Evolutionary conservation across 2,329 filamentous ascomycete genomes (phyloP), one percentile per base, ranked within the genome.

Genomic region (Emergomyces pasteurianus): DNA sequence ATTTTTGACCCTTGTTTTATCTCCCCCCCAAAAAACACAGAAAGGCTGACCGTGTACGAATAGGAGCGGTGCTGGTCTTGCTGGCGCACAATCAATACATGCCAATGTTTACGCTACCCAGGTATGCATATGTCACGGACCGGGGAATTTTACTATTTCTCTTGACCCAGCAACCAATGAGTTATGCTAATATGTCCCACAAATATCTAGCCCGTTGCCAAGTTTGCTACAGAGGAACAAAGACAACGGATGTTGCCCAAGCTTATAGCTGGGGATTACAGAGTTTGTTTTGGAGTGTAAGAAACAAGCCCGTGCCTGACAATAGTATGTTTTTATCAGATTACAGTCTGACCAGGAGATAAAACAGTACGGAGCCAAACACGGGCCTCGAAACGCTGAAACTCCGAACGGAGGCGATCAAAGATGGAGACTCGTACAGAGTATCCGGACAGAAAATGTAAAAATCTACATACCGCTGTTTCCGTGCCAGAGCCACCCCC

Each of bases 391-490:
- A 95, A 62, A 95, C 89, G 0, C 76, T 92, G 12, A 83, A 85
- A 49, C 76, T 95, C 3, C 80, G 79, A 46, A 92, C 89, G 0
- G 74, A 76, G 6, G 89, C 89, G 0, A 80, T 73, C 36, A 82
- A 80, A 65, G 81, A 84, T 23, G 82, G 82, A 0, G 77, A 81
- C 16, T 80, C 77, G 3, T 95, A 92, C 70, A 78, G 75, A 1
- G 80, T 95, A 12, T 83, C 83, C 0, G 89, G 90, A 0, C 88
- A 92, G 70, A 95, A 95, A 75, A 92, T 92, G 62, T 72, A n/a
- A n/a, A 55, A 60, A 60, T 56, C 18, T n/a, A 16, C 7, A 28
- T 3, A 28, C 26, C 1, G 6, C 12, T 23, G n/a, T 4, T 6
- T 9, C 8, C 31, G 23, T 18, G 4, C n/a, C 49, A n/a, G 42